These are phyloP conservation scores for Tilletia walkeri DNA, from an alignment of 1,284 basidiomycete genomes.

Conservation along the genomic window DNA sequence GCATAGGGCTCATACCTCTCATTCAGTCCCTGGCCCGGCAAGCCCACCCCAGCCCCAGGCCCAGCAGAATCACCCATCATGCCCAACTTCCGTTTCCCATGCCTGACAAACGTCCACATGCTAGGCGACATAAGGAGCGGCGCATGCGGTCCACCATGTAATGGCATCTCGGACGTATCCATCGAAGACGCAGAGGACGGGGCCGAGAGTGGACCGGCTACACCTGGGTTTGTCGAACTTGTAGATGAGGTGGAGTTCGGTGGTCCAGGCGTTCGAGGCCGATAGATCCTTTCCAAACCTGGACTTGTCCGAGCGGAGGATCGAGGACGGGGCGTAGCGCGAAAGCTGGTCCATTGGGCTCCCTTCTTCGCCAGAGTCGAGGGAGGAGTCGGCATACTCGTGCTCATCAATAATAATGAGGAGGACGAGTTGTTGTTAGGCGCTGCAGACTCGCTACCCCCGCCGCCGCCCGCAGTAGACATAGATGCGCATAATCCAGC, in stretches of 20 bases:
- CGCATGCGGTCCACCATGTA: background rate
- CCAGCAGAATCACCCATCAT: background rate
- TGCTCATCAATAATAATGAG: conserved; percentile 29
- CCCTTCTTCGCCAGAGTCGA: conserved; percentile 27
- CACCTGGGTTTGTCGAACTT: background rate
- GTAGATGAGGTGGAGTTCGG: background rate
- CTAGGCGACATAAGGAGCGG: background rate
- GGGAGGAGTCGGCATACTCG: conserved; percentile 29
- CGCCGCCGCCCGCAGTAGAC: background rate
- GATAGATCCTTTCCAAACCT: conserved; percentile 8
- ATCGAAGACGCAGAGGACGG: background rate
- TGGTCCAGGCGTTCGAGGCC: conserved; percentile 1
- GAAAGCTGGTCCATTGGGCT: conserved; percentile 36
- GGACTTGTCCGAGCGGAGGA: conserved; percentile 24
- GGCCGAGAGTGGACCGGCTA: background rate
- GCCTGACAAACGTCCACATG: conserved; percentile 7
- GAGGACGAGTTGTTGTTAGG: conserved; percentile 27
- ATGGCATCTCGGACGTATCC: background rate
- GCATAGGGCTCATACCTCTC: conserved; percentile 37
- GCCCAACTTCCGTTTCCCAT: conserved; percentile 31
- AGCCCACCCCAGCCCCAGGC: no score
- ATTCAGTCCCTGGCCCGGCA: conserved; percentile 20
- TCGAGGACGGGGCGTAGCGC: conserved; percentile 26
- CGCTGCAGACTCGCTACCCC: background rate
- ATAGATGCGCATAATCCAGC: no score